Evolutionary conservation across 2,329 filamentous ascomycete species (phyloP).

Genomic region (Alternaria sp.): DNA sequence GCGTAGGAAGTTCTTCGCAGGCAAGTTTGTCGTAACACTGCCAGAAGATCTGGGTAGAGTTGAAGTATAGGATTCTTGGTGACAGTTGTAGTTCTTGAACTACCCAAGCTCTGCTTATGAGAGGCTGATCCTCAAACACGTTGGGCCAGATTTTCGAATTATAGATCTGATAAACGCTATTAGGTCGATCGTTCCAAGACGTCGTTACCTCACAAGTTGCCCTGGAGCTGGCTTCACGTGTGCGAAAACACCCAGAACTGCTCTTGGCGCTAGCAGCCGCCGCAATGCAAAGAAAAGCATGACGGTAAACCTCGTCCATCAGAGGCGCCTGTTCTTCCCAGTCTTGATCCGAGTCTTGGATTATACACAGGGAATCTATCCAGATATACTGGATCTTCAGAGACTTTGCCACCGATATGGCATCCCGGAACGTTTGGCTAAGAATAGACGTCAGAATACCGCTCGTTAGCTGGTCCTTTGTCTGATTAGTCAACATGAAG

Average conservation of each 20-base stretch:
- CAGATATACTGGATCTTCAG: background rate
- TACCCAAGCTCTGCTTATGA: background rate
- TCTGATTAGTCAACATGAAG: background rate
- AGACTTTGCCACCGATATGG: background rate
- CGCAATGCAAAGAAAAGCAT: background rate
- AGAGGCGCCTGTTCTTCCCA: background rate
- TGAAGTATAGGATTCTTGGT: background rate
- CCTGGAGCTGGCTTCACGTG: background rate
- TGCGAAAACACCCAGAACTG: background rate
- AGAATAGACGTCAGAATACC: background rate
- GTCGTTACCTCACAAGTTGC: background rate
- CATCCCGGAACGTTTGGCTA: background rate
- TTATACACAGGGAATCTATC: background rate
- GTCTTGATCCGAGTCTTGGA: background rate
- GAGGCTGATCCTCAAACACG: background rate
- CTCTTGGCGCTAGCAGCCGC: background rate
- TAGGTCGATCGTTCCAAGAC: background rate
- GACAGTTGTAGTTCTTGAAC: background rate
- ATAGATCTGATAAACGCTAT: background rate
- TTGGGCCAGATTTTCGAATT: accelerated
- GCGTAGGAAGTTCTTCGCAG: background rate
- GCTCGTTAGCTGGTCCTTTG: background rate
- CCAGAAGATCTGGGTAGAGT: background rate
- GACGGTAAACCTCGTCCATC: background rate
- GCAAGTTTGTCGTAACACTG: background rate